phyloP scores from a whole-genome alignment of 768 basidiomycete genomes.

The Amylocystis lapponica region DNA sequence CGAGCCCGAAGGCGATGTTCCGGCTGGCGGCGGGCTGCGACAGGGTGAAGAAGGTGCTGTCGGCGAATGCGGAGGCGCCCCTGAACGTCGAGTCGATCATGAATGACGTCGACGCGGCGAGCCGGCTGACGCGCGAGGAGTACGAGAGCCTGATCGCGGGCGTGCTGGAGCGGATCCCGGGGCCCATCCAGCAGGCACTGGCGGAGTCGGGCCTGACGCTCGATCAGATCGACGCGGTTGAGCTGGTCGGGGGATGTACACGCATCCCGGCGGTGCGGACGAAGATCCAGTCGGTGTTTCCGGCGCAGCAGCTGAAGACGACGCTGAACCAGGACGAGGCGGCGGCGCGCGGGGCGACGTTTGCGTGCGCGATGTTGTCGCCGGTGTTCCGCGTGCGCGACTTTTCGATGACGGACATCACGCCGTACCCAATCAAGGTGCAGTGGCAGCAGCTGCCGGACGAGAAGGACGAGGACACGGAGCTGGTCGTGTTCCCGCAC shows the following conservation, averaged over 20 bases:
- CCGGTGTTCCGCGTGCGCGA: slow-evolving; percentile 98
- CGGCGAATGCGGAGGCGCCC: slow-evolving; percentile 85
- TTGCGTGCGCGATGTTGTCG: slow-evolving; percentile 94
- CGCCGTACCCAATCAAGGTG: slow-evolving; percentile 85
- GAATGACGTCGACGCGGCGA: slow-evolving; percentile 91
- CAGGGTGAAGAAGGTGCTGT: slow-evolving; percentile 93
- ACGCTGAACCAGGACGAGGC: slow-evolving; percentile 99
- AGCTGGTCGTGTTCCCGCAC: slow-evolving; percentile 84
- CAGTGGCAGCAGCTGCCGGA: slow-evolving; percentile 72
- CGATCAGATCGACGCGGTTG: slow-evolving; percentile 85
- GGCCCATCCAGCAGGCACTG: slow-evolving; percentile 74
- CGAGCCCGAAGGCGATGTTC: slow-evolving; percentile 90
- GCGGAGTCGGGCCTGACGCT: slow-evolving; percentile 72
- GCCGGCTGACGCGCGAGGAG: slow-evolving; percentile 75
- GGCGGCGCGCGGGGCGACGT: slow-evolving; percentile 91
- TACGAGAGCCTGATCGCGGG: slow-evolving; percentile 74
- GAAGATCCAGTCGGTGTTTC: slow-evolving; percentile 79
- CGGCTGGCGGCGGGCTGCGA: slow-evolving; percentile 85
- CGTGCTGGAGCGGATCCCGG: slow-evolving; percentile 71
- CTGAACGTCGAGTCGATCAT: slow-evolving; percentile 94
- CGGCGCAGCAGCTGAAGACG: slow-evolving; percentile 76
- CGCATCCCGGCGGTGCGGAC: slow-evolving; percentile 90
- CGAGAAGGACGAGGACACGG: slow-evolving; percentile 86
- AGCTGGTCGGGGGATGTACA: slow-evolving; percentile 90
- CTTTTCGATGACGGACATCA: slow-evolving; percentile 84